A percentile compares a stretch with the other conserved stretches of the same genome.
Evolutionary conservation across 208 protist species (phyloP).

Genomic region (Phytomonas sp.): DNA sequence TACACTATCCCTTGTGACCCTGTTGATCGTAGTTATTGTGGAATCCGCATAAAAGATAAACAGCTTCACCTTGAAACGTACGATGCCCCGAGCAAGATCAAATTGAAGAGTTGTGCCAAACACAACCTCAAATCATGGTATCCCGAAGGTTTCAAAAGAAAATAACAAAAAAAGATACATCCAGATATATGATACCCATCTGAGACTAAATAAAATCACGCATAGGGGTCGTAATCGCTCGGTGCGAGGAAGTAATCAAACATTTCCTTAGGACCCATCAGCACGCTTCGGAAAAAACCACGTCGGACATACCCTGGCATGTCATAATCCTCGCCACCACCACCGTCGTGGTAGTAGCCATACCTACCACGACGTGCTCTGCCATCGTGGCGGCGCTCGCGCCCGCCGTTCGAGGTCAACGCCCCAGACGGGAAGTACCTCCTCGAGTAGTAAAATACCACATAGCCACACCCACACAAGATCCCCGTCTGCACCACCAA

Average conservation of each 20-base stretch:
- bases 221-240: too few relatives aligned
- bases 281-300: slow-evolving; percentile 46
- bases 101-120: too few relatives aligned
- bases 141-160: too few relatives aligned
- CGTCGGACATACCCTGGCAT: slow-evolving; percentile 11
- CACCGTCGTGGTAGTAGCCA: slow-evolving; percentile 16
- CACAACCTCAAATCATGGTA: too few relatives aligned
- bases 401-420: neutral
- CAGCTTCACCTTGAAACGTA: too few relatives aligned
- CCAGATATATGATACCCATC: too few relatives aligned
- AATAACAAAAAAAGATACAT: too few relatives aligned
- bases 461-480: slow-evolving; percentile 32
- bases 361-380: slow-evolving; percentile 10
- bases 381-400: slow-evolving; percentile 12
- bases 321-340: slow-evolving; percentile 20
- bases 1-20: too few relatives aligned
- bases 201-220: too few relatives aligned
- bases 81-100: too few relatives aligned
- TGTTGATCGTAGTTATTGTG: too few relatives aligned
- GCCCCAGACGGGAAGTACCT: neutral
- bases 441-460: slow-evolving; percentile 17
- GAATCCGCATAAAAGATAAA: too few relatives aligned
- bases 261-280: slow-evolving; percentile 74
- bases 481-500: slow-evolving; percentile 49
- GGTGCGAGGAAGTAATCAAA: slow-evolving; percentile 75